Conservation (phyloP, 2,329 filamentous ascomycete species). For the Chaetomiaceae sp. region DNA sequence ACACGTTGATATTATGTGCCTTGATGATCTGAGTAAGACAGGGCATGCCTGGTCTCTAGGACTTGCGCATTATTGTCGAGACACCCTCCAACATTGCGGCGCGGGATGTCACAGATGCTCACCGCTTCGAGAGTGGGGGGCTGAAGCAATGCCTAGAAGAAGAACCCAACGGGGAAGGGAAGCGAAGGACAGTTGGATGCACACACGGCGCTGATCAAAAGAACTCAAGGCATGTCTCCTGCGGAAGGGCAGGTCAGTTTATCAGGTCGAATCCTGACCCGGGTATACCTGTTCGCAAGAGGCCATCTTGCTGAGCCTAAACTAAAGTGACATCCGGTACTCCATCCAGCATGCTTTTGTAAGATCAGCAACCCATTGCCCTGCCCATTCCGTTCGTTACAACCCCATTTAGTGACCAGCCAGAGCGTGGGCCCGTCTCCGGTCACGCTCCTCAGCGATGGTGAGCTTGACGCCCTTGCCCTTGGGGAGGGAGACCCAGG, state of each 20-base stretch:
- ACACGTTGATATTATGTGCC: no score
- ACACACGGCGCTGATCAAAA: background rate
- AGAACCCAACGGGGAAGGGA: background rate
- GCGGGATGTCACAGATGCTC: background rate
- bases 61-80: background rate
- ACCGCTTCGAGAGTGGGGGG: background rate
- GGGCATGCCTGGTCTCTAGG: no score
- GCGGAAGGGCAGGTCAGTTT: constrained; percentile 26
- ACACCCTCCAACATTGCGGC: background rate
- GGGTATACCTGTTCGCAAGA: constrained; percentile 25
- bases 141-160: background rate
- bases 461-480: constrained; percentile 99
- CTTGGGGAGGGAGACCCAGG: constrained; percentile 99
- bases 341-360: constrained; percentile 29
- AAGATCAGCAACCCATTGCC: constrained; percentile 26
- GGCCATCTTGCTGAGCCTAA: constrained; percentile 23
- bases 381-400: constrained; percentile 18
- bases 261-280: constrained; percentile 21
- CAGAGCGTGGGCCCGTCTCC: constrained; percentile 68
- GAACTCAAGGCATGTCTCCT: constrained; percentile 17
- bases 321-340: constrained; percentile 30
- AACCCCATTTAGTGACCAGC: constrained; percentile 44
- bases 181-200: background rate
- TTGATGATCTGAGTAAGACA: no score
- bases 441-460: constrained; percentile 98